Base-by-base conservation (phyloP, 1,139 yeast species). In the Wickerhamiella infanticola region DNA sequence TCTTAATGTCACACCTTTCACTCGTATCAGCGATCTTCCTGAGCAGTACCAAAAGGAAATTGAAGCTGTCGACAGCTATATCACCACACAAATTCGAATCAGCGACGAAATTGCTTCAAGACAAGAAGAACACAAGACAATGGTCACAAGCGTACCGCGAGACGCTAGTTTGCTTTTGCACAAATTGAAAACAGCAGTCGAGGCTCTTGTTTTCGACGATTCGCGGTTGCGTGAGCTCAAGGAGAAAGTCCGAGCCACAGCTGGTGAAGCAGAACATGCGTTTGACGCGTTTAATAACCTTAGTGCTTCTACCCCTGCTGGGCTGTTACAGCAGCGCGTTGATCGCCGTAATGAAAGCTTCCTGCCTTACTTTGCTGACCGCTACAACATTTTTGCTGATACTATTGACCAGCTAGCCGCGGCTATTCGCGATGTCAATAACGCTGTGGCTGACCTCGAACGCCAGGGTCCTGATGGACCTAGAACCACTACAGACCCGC, bases 21-120 rank as follows among this genome's bases (percentile, higher is more conserved):
- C 96, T 0, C 72, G 94, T 46, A 90, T 88, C 3, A 79, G 82
- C 9, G 97, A 88, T 53, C 70, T 90, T 42, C 94, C 97, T 0
- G 77, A 72, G 39, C 75, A 74, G 9, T 70, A 75, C 39, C 86
- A 86, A 55, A 79, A 75, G 55, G 84, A 85, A 59, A 69, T 90
- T 39, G 94, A 85, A 58, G 81, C 79, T 51, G 68, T 88, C 48
- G 95, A 90, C 61, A 75, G 76, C 46, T 88, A 85, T 60, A 85
- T 90, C 51, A 82, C 79, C 53, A 75, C 78, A 37, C 97, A 90
- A 64, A 83, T 81, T 47, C 74, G 81, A 48, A 81, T 83, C 45
- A 81, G 94, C 5, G 90, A 85, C 41, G 82, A 82, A 43, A 68
- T 90, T 49, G 77, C 78, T 51, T 73, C 79, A 25, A 81, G 79